Base-by-base conservation (phyloP, 2,329 filamentous ascomycete species). In the Harringtonia lauricola region DNA sequence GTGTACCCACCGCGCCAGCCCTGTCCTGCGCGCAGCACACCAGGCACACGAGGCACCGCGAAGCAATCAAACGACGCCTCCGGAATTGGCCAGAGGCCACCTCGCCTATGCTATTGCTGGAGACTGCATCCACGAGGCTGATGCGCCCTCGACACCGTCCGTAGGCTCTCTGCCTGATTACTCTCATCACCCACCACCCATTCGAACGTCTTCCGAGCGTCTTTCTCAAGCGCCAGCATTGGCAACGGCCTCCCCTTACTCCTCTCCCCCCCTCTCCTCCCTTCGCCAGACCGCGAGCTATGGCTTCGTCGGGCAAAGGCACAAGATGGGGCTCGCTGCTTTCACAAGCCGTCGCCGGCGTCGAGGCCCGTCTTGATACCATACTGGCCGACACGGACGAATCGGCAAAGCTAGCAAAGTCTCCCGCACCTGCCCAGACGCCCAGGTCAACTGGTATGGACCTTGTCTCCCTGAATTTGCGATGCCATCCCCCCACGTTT, bases 311-410 rank as follows among this genome's bases (percentile, higher is more conserved):
- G 29, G 64, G 63, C 49, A 74, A 76, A 52, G 67, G 72, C 48
- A 74, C 75, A 41, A 74, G 75, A 77, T 88, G 84, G 84, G 83
- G 82, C 37, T 79, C 79, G 28, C 83, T 95, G 59, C 73, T 95
- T 47, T 85, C 88, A 51, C 86, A 90, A 63, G 89, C 90, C 50
- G 87, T 96, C 48, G 88, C 89, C 43, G 89, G 89, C 48, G 84
- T 98, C 46, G 92, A 98, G 66, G 94, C 89, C 47, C 81, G 86
- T 36, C 75, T 98, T 47, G 92, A 98, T 61, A 89, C 78, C 40
- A 94, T 98, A 46, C 74, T 98, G 48, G 80, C 87, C 43, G 89
- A 95, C 52, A 80, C 86, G 44, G 79, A 26, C 36, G 75, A 76
- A 39, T 61, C 62, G 9, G 44, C 39, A 19, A 53, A 51, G 42